Base-by-base conservation (phyloP, 169 alveolate species). In the Plasmodium relictum region DNA sequence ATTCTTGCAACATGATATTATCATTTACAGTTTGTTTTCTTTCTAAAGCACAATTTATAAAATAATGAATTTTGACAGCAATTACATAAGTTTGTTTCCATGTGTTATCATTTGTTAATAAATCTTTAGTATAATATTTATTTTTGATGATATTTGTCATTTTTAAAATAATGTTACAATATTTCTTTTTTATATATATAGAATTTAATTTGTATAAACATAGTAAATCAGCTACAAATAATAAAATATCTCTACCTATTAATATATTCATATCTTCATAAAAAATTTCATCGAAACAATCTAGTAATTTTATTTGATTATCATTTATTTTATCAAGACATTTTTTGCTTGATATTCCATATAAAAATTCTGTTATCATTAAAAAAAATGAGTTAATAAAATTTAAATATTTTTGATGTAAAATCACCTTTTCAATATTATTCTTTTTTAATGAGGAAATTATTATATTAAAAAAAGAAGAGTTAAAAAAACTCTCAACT, bases 161-260 rank as follows among this genome's bases (percentile, higher is more conserved):
- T 22, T 70, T 44, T 74, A 74, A 44, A 16, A 74, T 74, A 41
- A 44, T 41, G 2, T 87, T 52, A 31, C 83, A 74, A 87, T 87
- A 58, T 87, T 9, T 87, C 71, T 63, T 87, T 87, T 74, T 73
- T 54, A 74, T 70, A 73, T 87, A 74, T 39, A 87, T 66, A 12
- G 73, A 74, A 70, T 52, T 70, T 87, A 74, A 73, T 74, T 87
- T 74, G 52, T 70, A 73, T 74, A 74, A 62, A 63, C 88, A 87
- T 73, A 74, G 65, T 20, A 87, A 71, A 87, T 87, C 88, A 41
- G 78, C 80, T 52, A 70, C 59, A 48, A 74, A 87, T 62, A 73
- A 45, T 48, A 83, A 68, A 37, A 68, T 72, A 48, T 83, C 91
- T 68, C 91, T 24, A 56, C 73, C 91, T 20, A 83, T 83, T 61